Evolutionary conservation across 2,329 filamentous ascomycete species (phyloP).

Genomic region (Aspergillus japonicus): DNA sequence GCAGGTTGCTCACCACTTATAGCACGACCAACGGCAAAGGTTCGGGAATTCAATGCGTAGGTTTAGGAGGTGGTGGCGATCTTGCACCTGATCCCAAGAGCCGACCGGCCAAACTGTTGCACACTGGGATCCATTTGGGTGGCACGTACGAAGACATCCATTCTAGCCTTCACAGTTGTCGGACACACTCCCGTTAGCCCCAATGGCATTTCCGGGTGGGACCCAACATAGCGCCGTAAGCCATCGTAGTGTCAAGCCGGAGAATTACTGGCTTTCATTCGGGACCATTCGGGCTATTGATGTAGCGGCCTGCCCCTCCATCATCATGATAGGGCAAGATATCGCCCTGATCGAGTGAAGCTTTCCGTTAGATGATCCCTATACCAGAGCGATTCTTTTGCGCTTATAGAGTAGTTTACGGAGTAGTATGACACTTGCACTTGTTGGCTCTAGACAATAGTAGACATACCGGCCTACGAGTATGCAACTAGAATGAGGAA

Average conservation of each 20-base stretch:
- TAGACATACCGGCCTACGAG: neutral
- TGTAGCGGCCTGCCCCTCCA: constrained; percentile 18
- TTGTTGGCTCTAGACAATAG: no score
- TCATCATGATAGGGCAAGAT: neutral
- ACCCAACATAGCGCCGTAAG: constrained; percentile 7
- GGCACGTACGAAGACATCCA: constrained; percentile 5
- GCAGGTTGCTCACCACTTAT: neutral
- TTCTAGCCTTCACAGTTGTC: neutral
- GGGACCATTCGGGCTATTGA: constrained; percentile 15
- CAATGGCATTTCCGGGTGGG: constrained; percentile 14
- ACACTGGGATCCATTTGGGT: neutral
- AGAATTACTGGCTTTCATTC: constrained; percentile 23
- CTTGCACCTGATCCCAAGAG: constrained; percentile 2
- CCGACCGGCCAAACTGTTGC: constrained; percentile 3
- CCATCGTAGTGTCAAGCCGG: constrained; percentile 17
- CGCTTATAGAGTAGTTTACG: no score
- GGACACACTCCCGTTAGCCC: constrained; percentile 2
- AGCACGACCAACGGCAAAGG: neutral
- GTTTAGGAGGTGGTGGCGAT: neutral
- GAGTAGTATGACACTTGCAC: no score
- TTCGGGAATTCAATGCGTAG: neutral
- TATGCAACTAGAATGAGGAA: neutral
- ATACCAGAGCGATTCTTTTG: neutral
- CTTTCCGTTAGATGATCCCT: neutral
- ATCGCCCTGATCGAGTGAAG: neutral